Evolutionary conservation across 306 rosid genomes (phyloP).

Genomic region (Vigna unguiculata): DNA sequence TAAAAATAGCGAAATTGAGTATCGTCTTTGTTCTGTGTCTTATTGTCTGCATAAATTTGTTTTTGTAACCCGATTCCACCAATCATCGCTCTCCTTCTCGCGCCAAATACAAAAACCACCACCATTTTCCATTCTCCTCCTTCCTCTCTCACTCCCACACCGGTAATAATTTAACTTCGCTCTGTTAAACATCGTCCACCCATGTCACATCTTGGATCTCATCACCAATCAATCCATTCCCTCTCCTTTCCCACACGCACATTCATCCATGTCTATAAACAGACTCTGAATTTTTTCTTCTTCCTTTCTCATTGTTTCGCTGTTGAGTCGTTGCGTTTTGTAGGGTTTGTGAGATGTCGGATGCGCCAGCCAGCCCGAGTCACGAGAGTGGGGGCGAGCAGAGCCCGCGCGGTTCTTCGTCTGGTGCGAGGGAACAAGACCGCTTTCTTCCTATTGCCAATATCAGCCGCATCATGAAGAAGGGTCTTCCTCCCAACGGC

Average conservation of each 20-base stretch:
- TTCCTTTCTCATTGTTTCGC: neutral
- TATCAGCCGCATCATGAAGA: constrained; percentile 95
- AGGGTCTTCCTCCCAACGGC: constrained; percentile 81
- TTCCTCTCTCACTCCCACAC: constrained; percentile 15
- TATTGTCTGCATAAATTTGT: constrained; percentile 16
- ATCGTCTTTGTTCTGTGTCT: neutral
- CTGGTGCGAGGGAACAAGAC: constrained; percentile 73
- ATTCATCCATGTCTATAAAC: neutral
- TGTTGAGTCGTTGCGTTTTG: neutral
- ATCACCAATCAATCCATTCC: constrained; percentile 9
- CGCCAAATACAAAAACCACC: constrained; percentile 38
- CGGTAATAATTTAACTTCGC: neutral
- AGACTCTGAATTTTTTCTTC: too few species aligned
- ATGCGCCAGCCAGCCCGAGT: constrained; percentile 78
- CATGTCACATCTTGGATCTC: constrained; percentile 9
- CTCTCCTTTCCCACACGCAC: neutral
- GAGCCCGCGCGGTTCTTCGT: constrained; percentile 61
- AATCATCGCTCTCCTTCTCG: constrained; percentile 8
- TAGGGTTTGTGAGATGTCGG: constrained; percentile 66
- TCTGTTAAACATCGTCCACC: constrained; percentile 31
- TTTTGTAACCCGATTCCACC: neutral
- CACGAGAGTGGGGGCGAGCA: constrained; percentile 92
- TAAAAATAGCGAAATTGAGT: neutral
- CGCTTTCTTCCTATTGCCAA: constrained; percentile 87
- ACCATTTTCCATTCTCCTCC: neutral